Conservation (phyloP, 2,329 filamentous ascomycete genomes). For the Alternaria sp. region DNA sequence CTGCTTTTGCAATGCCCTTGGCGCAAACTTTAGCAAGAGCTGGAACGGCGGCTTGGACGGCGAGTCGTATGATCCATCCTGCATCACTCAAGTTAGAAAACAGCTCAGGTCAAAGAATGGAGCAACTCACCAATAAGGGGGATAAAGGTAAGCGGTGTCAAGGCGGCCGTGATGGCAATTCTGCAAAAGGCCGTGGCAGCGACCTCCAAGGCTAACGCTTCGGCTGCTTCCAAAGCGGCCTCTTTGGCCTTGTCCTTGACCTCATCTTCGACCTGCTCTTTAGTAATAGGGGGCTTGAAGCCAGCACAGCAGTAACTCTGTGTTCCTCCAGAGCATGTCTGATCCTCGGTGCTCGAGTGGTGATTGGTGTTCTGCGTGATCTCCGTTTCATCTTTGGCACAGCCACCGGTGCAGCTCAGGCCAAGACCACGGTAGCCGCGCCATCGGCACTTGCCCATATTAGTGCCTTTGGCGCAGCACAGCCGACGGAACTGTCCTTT, state of each 20-base stretch:
- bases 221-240: slow-evolving; percentile 20
- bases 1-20: slow-evolving; percentile 45
- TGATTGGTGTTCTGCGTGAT: slow-evolving; percentile 30
- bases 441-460: slow-evolving; percentile 6
- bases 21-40: slow-evolving; percentile 39
- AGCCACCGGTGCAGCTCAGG: not conserved
- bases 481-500: not conserved
- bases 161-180: slow-evolving; percentile 41
- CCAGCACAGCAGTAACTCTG: slow-evolving; percentile 31
- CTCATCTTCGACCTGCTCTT: not conserved
- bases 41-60: slow-evolving; percentile 32
- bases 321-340: slow-evolving; percentile 35
- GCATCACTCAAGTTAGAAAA: too few species aligned
- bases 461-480: slow-evolving; percentile 3
- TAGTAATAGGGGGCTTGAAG: slow-evolving; percentile 33
- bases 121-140: slow-evolving; percentile 7
- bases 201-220: slow-evolving; percentile 39
- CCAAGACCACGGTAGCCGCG: slow-evolving; percentile 5
- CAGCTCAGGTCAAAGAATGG: too few species aligned
- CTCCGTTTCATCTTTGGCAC: slow-evolving; percentile 31
- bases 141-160: slow-evolving; percentile 15
- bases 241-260: not conserved
- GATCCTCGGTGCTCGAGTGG: slow-evolving; percentile 37
- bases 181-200: slow-evolving; percentile 47
- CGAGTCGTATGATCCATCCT: slow-evolving; percentile 15